phyloP scores from a whole-genome alignment of 257 asterid species.

The Petunia axillaris region DNA sequence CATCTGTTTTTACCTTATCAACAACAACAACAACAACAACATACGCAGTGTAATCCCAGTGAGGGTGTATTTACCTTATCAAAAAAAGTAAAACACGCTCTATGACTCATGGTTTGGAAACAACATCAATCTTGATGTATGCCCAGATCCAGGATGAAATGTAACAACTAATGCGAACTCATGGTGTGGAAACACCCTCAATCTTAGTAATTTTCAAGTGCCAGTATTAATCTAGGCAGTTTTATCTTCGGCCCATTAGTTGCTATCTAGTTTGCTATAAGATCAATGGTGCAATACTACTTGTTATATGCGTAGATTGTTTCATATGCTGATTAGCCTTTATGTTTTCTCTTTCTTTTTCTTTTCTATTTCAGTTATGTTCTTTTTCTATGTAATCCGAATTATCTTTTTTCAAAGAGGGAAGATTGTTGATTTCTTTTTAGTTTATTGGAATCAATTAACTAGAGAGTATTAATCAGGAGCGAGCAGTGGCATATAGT shows the following conservation, averaged over 20 bases:
- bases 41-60: no score
- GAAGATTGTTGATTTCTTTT: background rate
- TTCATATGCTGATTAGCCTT: conserved; percentile 12
- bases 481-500: no score
- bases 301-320: background rate
- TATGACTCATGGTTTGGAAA: background rate
- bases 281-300: conserved; percentile 1
- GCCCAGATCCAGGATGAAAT: background rate
- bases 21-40: no score
- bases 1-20: no score
- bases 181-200: background rate
- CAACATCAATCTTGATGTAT: background rate
- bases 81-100: background rate
- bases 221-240: background rate
- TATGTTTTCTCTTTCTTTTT: conserved; percentile 3
- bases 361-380: background rate
- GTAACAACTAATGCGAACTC: conserved; percentile 16
- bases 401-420: background rate
- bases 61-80: no score
- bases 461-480: no score
- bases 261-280: background rate
- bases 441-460: no score
- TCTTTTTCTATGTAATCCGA: conserved; percentile 3
- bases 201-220: background rate
- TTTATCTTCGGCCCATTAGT: background rate